Base-by-base conservation (phyloP, 768 basidiomycete genomes). In the Artomyces pyxidatus region DNA sequence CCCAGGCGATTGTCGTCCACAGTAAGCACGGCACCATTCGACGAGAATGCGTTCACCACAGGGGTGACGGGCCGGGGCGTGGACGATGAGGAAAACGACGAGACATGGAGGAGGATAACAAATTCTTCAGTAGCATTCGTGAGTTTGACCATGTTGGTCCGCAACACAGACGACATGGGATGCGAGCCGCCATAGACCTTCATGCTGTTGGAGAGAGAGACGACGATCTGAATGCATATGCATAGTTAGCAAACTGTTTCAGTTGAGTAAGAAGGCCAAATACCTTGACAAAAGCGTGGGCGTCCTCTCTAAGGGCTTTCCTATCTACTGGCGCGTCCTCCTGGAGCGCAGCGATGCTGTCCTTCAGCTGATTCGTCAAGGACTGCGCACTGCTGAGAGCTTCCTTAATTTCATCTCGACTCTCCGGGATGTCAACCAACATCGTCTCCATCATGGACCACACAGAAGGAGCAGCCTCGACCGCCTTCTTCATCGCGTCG, bases 41-140 rank as follows among this genome's bases (percentile, higher is more conserved):
- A 25, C 12, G 54, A 48, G 37, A 48, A 44, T 7, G 38, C 53
- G 19, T 51, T 47, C 16, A 42, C 47, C n/a, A 55, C 16, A 35
- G 87, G 84, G 37, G 85, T 83, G 60, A 77, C 78, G 11, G 83
- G 71, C 32, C 79, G 71, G 35, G 68, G 67, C 8, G 76, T 74
- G 14, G 76, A 62, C 3, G 76, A 66, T 9, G 82, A 77, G 37
- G 88, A 78, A 56, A 88, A 81, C 0, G 86, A 88, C 6, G 91
- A 90, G 41, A 91, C 84, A 59, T 90, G 88, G 16, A 94, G 70
- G 42, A 95, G 71, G 55, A 90, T 88, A 42, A 88, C 83, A 58
- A 92, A 86, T 63, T 89, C 89, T 64, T 94, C 83, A 10, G 91
- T 90, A 11, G 83, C 77, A 58, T 88, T 85, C 19, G 85, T 88